These are phyloP conservation scores for Parachaetomium inaequale DNA, from an alignment of 495 filamentous ascomycete species.

Conservation along the genomic window DNA sequence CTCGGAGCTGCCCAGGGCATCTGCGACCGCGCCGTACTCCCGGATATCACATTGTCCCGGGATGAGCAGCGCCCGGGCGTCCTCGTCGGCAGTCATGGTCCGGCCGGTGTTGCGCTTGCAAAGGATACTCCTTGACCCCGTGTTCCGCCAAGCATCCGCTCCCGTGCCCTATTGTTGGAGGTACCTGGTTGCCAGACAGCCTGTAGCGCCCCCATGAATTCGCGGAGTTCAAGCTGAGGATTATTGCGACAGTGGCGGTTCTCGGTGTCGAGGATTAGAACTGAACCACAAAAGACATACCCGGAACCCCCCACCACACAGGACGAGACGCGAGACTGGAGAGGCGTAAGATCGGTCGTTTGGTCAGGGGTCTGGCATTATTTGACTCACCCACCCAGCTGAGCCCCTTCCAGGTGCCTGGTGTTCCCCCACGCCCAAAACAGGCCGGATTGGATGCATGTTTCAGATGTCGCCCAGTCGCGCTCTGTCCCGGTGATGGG, in stretches of 20 bases:
- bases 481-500: not conserved
- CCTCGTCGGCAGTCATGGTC: slow-evolving; percentile 15
- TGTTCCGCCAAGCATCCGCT: slow-evolving; percentile 2
- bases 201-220: not conserved
- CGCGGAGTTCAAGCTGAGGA: not conserved
- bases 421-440: slow-evolving; percentile 8
- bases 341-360: not conserved
- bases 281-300: not conserved
- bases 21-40: slow-evolving; percentile 4
- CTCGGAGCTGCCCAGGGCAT: not conserved
- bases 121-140: not conserved
- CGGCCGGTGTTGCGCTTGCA: not conserved
- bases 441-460: slow-evolving; percentile 6
- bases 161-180: not conserved
- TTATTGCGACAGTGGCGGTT: not conserved
- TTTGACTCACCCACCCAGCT: slow-evolving; percentile 13
- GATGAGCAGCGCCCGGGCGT: slow-evolving; percentile 13
- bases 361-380: not conserved
- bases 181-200: not conserved
- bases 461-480: slow-evolving; percentile 6
- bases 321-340: not conserved
- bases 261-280: not conserved
- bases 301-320: not conserved
- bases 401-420: not conserved
- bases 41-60: not conserved